These are phyloP conservation scores for Lepiota subincarnata DNA, from an alignment of 768 basidiomycete genomes.

Conservation along the genomic window DNA sequence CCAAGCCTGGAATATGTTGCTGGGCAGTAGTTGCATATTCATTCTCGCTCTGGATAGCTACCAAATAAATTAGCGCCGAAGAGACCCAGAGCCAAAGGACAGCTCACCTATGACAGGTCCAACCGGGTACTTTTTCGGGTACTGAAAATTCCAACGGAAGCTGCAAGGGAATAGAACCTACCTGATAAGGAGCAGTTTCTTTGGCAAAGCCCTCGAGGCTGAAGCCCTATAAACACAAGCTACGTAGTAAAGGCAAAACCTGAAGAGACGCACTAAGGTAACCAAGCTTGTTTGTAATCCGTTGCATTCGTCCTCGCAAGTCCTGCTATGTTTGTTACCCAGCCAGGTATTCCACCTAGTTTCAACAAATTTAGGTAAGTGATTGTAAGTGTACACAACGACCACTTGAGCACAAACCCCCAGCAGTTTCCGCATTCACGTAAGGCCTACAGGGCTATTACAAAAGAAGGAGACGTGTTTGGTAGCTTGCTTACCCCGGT, in stretches of 20 bases:
- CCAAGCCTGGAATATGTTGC: constrained; percentile 27
- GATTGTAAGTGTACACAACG: neutral
- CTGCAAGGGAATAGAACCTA: constrained; percentile 23
- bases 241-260: neutral
- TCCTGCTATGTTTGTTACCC: constrained; percentile 45
- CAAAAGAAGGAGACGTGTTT: neutral
- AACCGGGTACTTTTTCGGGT: constrained; percentile 36
- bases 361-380: neutral
- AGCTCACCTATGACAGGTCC: constrained; percentile 35
- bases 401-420: constrained; percentile 36
- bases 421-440: constrained; percentile 66
- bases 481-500: constrained; percentile 44
- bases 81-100: neutral
- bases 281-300: constrained; percentile 53
- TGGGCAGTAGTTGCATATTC: constrained; percentile 33
- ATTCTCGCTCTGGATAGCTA: constrained; percentile 42
- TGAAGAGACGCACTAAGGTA: constrained; percentile 26
- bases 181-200: constrained; percentile 30
- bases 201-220: constrained; percentile 26
- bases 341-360: constrained; percentile 42
- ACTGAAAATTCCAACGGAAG: constrained; percentile 19
- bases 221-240: neutral
- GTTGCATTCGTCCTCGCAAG: constrained; percentile 57
- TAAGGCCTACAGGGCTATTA: constrained; percentile 27
- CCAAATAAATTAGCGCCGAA: neutral